Evolutionary conservation across 2,329 filamentous ascomycete genomes (phyloP).

Genomic region (Colletotrichum simmondsii): DNA sequence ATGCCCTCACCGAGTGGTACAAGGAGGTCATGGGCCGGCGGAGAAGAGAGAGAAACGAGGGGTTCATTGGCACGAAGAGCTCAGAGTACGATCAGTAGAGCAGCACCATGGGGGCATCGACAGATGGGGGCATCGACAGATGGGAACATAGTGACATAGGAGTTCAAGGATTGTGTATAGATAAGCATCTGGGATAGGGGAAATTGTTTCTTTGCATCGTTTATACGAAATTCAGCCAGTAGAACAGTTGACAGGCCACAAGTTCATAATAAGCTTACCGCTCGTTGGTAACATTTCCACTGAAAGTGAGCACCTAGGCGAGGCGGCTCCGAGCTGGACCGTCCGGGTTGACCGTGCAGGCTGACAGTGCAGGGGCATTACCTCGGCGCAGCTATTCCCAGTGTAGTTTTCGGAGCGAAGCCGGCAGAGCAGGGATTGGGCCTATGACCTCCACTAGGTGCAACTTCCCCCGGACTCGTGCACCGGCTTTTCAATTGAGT

Average conservation of each 20-base stretch:
- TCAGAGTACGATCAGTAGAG: slow-evolving; percentile 32
- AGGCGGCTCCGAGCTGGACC: background rate
- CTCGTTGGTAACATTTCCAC: background rate
- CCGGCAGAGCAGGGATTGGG: slow-evolving; percentile 25
- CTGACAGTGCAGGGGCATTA: slow-evolving; percentile 7
- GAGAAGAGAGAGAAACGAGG: slow-evolving; percentile 53
- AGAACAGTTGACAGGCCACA: background rate
- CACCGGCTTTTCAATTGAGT: background rate
- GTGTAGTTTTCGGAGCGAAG: slow-evolving; percentile 17
- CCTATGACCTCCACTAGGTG: slow-evolving; percentile 23
- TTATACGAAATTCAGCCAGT: background rate
- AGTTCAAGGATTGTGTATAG: slow-evolving; percentile 30
- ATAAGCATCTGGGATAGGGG: slow-evolving; percentile 19
- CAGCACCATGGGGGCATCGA: background rate
- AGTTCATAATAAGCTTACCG: background rate
- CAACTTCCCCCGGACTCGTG: slow-evolving; percentile 30
- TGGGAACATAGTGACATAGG: slow-evolving; percentile 9
- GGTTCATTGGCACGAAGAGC: slow-evolving; percentile 34
- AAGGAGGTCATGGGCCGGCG: slow-evolving; percentile 63
- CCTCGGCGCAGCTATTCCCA: slow-evolving; percentile 10
- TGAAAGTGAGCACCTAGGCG: background rate
- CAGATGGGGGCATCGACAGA: background rate
- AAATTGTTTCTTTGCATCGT: slow-evolving; percentile 15
- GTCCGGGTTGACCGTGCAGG: background rate
- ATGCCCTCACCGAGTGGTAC: slow-evolving; percentile 84